A percentile compares a stretch with the other conserved stretches of the same genome.
phyloP scores from a whole-genome alignment of 2,329 filamentous ascomycete species.

The Zymoseptoria pseudotritici region DNA sequence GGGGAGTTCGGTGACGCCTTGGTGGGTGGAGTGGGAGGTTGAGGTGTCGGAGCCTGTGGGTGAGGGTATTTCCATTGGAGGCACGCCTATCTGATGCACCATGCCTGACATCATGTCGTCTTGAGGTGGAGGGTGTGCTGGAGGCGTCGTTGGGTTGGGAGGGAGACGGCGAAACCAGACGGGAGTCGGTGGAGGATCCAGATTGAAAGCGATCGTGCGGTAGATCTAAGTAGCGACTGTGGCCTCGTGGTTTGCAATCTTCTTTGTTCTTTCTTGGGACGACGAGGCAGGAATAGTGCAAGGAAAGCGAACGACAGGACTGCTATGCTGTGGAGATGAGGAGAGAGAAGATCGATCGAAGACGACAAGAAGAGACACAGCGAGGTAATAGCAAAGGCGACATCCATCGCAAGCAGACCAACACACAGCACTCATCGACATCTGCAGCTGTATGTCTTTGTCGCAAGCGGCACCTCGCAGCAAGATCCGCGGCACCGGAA shows the following conservation, averaged over 20 bases:
- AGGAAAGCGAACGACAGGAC: neutral
- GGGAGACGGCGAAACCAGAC: conserved; percentile 26
- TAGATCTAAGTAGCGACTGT: neutral
- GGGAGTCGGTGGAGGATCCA: conserved; percentile 25
- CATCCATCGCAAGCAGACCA: conserved; percentile 15
- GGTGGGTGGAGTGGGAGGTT: conserved; percentile 18
- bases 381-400: conserved; percentile 4
- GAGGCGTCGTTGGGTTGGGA: conserved; percentile 13
- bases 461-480: conserved; percentile 19
- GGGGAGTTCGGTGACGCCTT: conserved; percentile 11
- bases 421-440: conserved; percentile 4
- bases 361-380: neutral
- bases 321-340: neutral
- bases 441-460: conserved; percentile 17
- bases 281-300: neutral
- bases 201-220: conserved; percentile 8
- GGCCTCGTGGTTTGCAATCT: neutral
- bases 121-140: conserved; percentile 6
- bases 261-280: neutral
- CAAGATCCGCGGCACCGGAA: conserved; percentile 5
- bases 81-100: conserved; percentile 16
- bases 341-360: neutral
- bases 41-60: conserved; percentile 18
- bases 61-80: conserved; percentile 24
- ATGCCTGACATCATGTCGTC: conserved; percentile 15